Conservation (phyloP, 257 asterid species). For the Solanum bulbocastanum region DNA sequence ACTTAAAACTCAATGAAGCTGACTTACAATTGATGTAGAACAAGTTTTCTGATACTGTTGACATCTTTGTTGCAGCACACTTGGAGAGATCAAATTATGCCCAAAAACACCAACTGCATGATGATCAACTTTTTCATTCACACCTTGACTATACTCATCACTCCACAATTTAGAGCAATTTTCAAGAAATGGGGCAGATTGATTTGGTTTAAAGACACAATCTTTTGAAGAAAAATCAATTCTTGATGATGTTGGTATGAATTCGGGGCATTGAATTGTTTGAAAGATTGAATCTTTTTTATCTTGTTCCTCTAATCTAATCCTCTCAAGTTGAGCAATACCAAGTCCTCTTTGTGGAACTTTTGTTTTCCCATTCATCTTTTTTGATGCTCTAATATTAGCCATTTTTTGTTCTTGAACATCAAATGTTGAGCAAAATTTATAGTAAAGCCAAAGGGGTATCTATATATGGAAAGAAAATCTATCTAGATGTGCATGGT, state of each 20-base stretch:
- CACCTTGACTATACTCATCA: conserved; percentile 24
- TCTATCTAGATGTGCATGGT: background rate
- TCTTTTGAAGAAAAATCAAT: conserved; percentile 18
- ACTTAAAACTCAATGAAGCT: background rate
- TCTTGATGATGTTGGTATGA: conserved; percentile 8
- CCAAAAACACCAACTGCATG: background rate
- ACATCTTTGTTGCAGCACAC: conserved; percentile 21
- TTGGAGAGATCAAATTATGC: conserved; percentile 6
- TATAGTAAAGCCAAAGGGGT: conserved; percentile 23
- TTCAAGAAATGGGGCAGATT: conserved; percentile 9
- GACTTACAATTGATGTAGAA: conserved; percentile 41
- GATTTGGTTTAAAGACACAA: conserved; percentile 24
- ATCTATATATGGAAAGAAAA: conserved; percentile 8
- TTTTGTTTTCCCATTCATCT: conserved; percentile 46
- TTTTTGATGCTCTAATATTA: conserved; percentile 27
- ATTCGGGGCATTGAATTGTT: conserved; percentile 3
- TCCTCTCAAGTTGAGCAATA: conserved; percentile 88
- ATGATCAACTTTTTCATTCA: no score
- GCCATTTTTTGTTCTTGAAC: conserved; percentile 38
- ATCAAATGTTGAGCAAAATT: conserved; percentile 13
- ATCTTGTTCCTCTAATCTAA: conserved; percentile 62
- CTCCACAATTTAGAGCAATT: conserved; percentile 34
- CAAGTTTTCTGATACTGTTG: conserved; percentile 28
- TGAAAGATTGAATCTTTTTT: conserved; percentile 31
- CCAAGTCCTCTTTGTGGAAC: conserved; percentile 89